Evolutionary conservation across 1,284 basidiomycete genomes (phyloP).

Genomic region (Leccinum pallidistipes): DNA sequence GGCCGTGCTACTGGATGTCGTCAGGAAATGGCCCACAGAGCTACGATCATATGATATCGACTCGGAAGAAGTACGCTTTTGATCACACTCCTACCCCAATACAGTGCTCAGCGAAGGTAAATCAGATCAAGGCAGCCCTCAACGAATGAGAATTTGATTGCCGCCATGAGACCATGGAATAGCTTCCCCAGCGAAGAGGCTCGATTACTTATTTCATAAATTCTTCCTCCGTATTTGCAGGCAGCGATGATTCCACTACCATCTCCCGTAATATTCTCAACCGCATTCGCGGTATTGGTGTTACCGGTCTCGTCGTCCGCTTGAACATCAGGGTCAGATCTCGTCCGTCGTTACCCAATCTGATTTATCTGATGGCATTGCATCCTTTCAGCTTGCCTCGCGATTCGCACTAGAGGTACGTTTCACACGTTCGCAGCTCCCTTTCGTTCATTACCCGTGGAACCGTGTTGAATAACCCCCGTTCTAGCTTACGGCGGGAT

Average conservation of each 20-base stretch:
- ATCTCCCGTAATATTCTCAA: slow-evolving; percentile 29
- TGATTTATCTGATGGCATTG: slow-evolving; percentile 21
- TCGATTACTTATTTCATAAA: slow-evolving; percentile 46
- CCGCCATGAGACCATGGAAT: slow-evolving; percentile 45
- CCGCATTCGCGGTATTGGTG: slow-evolving; percentile 37
- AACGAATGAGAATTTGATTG: slow-evolving; percentile 43
- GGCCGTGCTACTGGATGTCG: too few species aligned
- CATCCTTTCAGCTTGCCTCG: slow-evolving; percentile 51
- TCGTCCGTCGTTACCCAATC: slow-evolving; percentile 18
- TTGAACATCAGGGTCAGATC: slow-evolving; percentile 43
- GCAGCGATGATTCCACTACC: slow-evolving; percentile 25
- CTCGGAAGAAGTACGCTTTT: slow-evolving; percentile 48
- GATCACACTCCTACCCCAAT: slow-evolving; percentile 14
- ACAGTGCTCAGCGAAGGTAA: slow-evolving; percentile 28
- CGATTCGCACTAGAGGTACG: slow-evolving; percentile 50
- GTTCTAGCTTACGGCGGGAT: slow-evolving; percentile 31
- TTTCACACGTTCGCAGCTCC: slow-evolving; percentile 15
- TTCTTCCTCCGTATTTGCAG: slow-evolving; percentile 47
- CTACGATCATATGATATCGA: slow-evolving; percentile 43
- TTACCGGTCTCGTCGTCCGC: slow-evolving; percentile 37
- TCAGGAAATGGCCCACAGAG: slow-evolving; percentile 40
- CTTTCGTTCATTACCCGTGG: slow-evolving; percentile 24
- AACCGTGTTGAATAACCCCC: slow-evolving; percentile 5
- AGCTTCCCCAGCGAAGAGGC: slow-evolving; percentile 50
- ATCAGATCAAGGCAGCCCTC: slow-evolving; percentile 48